phyloP scores from a whole-genome alignment of 2,329 filamentous ascomycete genomes.

The Fusarium xyrophilum region DNA sequence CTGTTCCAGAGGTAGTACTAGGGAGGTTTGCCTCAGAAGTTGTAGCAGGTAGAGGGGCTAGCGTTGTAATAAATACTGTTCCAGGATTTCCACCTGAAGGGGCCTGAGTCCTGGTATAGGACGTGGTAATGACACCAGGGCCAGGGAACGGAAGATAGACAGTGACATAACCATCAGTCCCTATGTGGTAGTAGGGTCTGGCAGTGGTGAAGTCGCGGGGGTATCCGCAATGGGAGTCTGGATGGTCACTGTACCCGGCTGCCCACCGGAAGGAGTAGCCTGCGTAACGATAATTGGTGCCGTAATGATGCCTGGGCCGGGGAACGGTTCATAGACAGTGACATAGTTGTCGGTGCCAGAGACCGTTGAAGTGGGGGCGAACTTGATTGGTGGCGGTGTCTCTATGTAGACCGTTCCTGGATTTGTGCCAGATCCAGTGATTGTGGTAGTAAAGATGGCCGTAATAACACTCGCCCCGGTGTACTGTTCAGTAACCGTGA shows the following conservation, averaged over 20 bases:
- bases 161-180: slow-evolving; percentile 15
- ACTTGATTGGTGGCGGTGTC: slow-evolving; percentile 18
- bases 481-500: slow-evolving; percentile 16
- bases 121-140: slow-evolving; percentile 11
- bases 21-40: slow-evolving; percentile 8
- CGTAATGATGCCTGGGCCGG: slow-evolving; percentile 25
- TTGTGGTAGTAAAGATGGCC: slow-evolving; percentile 21
- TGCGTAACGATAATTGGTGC: slow-evolving; percentile 22
- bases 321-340: slow-evolving; percentile 24
- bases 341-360: slow-evolving; percentile 22
- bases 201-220: not conserved
- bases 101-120: slow-evolving; percentile 19
- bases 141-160: slow-evolving; percentile 23
- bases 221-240: slow-evolving; percentile 8
- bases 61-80: slow-evolving; percentile 24
- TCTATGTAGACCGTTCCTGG: slow-evolving; percentile 28
- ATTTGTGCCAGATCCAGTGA: slow-evolving; percentile 9
- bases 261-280: slow-evolving; percentile 9
- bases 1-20: slow-evolving; percentile 14
- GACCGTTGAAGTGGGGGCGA: slow-evolving; percentile 12
- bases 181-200: slow-evolving; percentile 3
- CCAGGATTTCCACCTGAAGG: slow-evolving; percentile 21
- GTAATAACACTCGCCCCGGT: slow-evolving; percentile 16
- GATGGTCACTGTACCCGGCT: slow-evolving; percentile 22
- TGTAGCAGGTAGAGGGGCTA: slow-evolving; percentile 7